Evolutionary conservation across 305 asterid genomes (phyloP).

Genomic region (Solanum hybrid): DNA sequence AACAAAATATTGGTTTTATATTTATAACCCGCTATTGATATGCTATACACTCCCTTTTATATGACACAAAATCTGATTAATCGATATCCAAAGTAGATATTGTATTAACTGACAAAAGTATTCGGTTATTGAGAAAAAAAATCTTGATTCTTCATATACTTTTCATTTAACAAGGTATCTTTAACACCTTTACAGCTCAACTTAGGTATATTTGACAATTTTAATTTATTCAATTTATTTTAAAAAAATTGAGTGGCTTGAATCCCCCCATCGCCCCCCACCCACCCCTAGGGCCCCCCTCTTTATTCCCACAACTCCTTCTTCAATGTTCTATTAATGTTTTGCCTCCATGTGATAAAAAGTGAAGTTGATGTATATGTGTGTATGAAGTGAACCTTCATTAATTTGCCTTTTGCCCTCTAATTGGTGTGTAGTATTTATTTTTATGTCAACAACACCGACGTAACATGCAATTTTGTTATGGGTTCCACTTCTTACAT

Average conservation of each 20-base stretch:
- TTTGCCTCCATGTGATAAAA: not conserved
- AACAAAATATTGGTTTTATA: not conserved
- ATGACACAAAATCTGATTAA: not conserved
- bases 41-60: not conserved
- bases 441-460: slow-evolving; percentile 1
- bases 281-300: not conserved
- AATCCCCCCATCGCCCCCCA: not conserved
- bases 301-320: not conserved
- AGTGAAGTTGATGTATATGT: not conserved
- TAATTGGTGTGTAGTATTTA: not conserved
- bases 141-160: not conserved
- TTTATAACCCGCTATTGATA: not conserved
- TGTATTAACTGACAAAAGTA: not conserved
- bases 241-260: not conserved
- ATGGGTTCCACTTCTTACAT: not conserved
- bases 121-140: not conserved
- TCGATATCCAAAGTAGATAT: not conserved
- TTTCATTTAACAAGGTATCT: not conserved
- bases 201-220: not conserved
- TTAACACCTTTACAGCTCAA: not conserved
- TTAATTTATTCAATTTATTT: not conserved
- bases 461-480: not conserved
- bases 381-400: not conserved
- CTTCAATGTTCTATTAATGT: not conserved
- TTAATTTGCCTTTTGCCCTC: not conserved